Evolutionary conservation across 2,329 filamentous ascomycete genomes (phyloP).

Genomic region (Arthroderma sp.): DNA sequence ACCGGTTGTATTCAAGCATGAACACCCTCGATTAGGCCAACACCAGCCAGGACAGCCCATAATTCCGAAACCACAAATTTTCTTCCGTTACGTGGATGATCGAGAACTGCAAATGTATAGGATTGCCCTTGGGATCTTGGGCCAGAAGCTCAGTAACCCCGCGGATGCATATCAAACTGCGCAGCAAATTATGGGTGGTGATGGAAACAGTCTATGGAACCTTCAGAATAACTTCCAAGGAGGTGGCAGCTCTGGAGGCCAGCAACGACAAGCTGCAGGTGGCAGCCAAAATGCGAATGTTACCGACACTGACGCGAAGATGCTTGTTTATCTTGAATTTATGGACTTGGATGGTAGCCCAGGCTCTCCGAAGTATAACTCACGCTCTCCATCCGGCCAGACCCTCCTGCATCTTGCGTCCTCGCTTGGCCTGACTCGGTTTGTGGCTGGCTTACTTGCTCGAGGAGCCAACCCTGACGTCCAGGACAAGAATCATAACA

Average conservation of each 20-base stretch:
- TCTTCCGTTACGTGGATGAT: conserved; percentile 57
- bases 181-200: conserved; percentile 37
- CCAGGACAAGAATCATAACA: conserved; percentile 67
- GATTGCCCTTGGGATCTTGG: conserved; percentile 34
- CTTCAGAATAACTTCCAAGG: conserved; percentile 33
- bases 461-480: conserved; percentile 66
- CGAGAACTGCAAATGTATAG: conserved; percentile 38
- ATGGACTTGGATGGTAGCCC: conserved; percentile 67
- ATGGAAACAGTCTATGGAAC: conserved; percentile 38
- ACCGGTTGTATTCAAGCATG: conserved; percentile 55
- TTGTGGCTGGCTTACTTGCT: conserved; percentile 64
- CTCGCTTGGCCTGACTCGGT: conserved; percentile 59
- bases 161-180: conserved; percentile 38
- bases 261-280: conserved; percentile 34
- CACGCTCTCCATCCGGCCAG: conserved; percentile 53
- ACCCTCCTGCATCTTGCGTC: conserved; percentile 72
- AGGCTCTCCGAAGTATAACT: conserved; percentile 54
- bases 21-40: conserved; percentile 38
- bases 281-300: conserved; percentile 29
- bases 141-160: conserved; percentile 36
- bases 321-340: conserved; percentile 63
- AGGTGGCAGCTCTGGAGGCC: conserved; percentile 35
- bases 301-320: conserved; percentile 51
- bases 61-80: conserved; percentile 39
- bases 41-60: conserved; percentile 33